Base-by-base conservation (phyloP, 1,284 basidiomycete species). In the Heterobasidion parviporum region DNA sequence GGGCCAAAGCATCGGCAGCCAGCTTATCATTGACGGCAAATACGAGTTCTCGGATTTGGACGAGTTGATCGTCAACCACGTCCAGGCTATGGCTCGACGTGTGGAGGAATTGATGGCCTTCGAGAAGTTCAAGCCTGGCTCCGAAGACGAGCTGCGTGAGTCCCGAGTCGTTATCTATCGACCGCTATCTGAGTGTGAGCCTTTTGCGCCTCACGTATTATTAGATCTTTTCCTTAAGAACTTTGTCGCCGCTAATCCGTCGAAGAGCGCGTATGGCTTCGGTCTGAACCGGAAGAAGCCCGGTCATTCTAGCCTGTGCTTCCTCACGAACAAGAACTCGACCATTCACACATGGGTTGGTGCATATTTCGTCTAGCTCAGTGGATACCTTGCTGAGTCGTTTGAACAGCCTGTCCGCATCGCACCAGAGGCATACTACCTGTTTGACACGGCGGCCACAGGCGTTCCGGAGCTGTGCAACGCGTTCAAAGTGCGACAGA, bases 51-150 rank as follows among this genome's bases (percentile, higher is more conserved):
- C 91, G 48, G 98, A 99, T 78, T 76, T 99, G 53, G 97, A 99
- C 71, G 97, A 99, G 68, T 72, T 99, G 63, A 94, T 99, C 64
- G 94, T 98, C 70, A 95, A 94, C 66, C 95, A 99, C 69, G 87
- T 99, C 54, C 90, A 94, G 74, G 91, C 95, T 8, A 97, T 95
- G 78, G 88, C 91, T 50, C 84, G 92, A 56, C 91, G 93, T 66
- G 91, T 98, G 5, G 95, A 98, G 68, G 94, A 98, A 69, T 76
- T 99, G 61, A 94, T 94, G 84, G 82, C 87, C 50, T 92, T 96
- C 68, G 97, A 99, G 67, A 98, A 98, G 72, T 99, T 91, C 80
- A 94, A 95, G 70, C 85, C 84, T 50, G 87, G 87, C 20, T 80
- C 88, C 32, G 91, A 94, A 69, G 86, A 93, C 60, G 91, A 97